Base-by-base conservation (phyloP, 345 rosid species). In the Boechera retrofracta region DNA sequence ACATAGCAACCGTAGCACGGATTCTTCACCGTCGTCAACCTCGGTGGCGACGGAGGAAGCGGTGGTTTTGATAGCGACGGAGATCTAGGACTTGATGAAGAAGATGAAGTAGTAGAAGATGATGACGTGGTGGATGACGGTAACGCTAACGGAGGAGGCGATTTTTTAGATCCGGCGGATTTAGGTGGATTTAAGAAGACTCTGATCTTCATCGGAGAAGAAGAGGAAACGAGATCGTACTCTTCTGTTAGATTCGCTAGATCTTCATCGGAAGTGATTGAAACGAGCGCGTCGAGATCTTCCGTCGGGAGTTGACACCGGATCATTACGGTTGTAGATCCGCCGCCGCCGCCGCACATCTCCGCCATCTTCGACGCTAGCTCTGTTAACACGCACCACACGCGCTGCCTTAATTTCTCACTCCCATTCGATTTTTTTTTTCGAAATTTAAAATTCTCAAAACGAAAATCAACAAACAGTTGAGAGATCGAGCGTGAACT, bases 271-370 rank as follows among this genome's bases (percentile, higher is more conserved):
- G 90, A 92, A 72, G 97, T 92, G 60, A 94, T 75, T 39, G 97
- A 86, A 10, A 94, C 92, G 53, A 94, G 85, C 29, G 99, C 96
- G 65, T 94, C 98, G 10, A 94, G 87, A 82, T 94, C 99, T 61
- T 90, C 99, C 9, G 81, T 77, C 0, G 98, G 99, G n/a, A 94
- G 78, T 56, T 90, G 97, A 82, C 94, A 92, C n/a, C 98, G 95
- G 7, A 94, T 77, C 47, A 80, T 78, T 70, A 86, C 89, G 51
- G 80, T 7, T 3, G 80, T 6, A 7, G 82, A 38, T 48, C 96
- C 31, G 16, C 97, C 51, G 51, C 96, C 31, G 16, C 97, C 51
- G 51, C 97, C 92, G 64, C 92, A 84, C 81, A 94, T 75, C 86
- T 88, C 96, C 33, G 87, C 87, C 77, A 94, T 84, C 94, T 92